Evolutionary conservation across 352 stramenopile species (phyloP).

Genomic region (Pythium grandisporangium): DNA sequence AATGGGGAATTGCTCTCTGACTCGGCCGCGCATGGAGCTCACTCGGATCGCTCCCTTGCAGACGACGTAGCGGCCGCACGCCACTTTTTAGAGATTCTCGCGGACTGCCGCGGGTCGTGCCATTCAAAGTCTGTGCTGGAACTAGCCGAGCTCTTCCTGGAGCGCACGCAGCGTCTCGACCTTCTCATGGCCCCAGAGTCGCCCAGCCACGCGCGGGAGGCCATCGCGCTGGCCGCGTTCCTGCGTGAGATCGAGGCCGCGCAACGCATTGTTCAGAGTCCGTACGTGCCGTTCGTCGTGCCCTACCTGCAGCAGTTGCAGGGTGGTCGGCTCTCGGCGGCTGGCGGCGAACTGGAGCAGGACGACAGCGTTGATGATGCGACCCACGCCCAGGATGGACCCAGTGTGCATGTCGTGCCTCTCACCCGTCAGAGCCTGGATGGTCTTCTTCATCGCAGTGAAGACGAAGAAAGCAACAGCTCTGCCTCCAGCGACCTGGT

Average conservation of each 20-base stretch:
- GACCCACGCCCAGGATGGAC: not conserved
- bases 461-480: not conserved
- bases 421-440: slow-evolving; percentile 31
- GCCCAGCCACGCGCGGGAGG: slow-evolving; percentile 35
- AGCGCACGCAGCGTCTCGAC: slow-evolving; percentile 17
- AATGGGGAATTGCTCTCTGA: slow-evolving; percentile 3
- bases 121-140: slow-evolving; percentile 24
- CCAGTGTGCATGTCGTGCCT: slow-evolving; percentile 32
- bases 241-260: slow-evolving; percentile 49
- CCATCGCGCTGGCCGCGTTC: slow-evolving; percentile 56
- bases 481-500: slow-evolving; percentile 14
- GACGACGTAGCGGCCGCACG: slow-evolving; percentile 1
- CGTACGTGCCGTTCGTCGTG: slow-evolving; percentile 52
- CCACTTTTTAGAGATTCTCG: slow-evolving; percentile 16
- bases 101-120: slow-evolving; percentile 35
- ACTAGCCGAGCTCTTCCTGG: slow-evolving; percentile 54
- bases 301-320: slow-evolving; percentile 64
- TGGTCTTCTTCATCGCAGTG: slow-evolving; percentile 9
- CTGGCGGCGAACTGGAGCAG: not conserved
- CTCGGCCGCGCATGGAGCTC: slow-evolving; percentile 1
- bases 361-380: not conserved
- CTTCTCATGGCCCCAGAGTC: slow-evolving; percentile 31
- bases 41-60: no score
- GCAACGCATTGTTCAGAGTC: slow-evolving; percentile 44
- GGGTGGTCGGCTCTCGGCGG: slow-evolving; percentile 3